Conservation (phyloP, 768 basidiomycete genomes). For the Favolaschia claudopus region DNA sequence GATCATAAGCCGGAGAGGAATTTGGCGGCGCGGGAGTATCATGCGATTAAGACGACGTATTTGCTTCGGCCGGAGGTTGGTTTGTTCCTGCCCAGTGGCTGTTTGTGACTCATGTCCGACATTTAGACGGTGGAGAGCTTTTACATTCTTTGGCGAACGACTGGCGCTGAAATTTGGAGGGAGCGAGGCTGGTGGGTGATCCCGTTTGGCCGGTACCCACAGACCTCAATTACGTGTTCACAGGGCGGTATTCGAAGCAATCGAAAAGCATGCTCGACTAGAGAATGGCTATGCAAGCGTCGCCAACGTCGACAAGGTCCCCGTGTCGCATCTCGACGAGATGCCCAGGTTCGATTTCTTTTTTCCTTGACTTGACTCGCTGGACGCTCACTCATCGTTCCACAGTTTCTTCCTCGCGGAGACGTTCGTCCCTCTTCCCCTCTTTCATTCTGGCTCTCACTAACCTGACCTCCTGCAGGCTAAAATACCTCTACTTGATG, state of each 20-base stretch:
- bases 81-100: not conserved
- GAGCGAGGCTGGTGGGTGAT: conserved; percentile 58
- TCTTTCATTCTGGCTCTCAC: not conserved
- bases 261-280: conserved; percentile 55
- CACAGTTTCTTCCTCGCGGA: conserved; percentile 54
- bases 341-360: conserved; percentile 60
- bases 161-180: conserved; percentile 58
- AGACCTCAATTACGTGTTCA: not conserved
- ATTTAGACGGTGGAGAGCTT: conserved; percentile 59
- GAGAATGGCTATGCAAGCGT: conserved; percentile 57
- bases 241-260: conserved; percentile 53
- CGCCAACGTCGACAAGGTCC: conserved; percentile 40
- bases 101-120: not conserved
- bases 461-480: conserved; percentile 35
- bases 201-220: no score
- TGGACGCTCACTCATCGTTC: not conserved
- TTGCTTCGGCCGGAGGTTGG: conserved; percentile 60
- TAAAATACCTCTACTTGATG: conserved; percentile 76
- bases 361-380: not conserved
- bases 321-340: conserved; percentile 45
- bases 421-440: conserved; percentile 38
- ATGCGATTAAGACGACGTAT: conserved; percentile 39
- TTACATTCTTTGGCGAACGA: conserved; percentile 61
- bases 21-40: conserved; percentile 47
- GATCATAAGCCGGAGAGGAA: conserved; percentile 28